Conservation (phyloP, 176 grass and related monocot genomes). For the Miscanthus lutarioriparius region DNA sequence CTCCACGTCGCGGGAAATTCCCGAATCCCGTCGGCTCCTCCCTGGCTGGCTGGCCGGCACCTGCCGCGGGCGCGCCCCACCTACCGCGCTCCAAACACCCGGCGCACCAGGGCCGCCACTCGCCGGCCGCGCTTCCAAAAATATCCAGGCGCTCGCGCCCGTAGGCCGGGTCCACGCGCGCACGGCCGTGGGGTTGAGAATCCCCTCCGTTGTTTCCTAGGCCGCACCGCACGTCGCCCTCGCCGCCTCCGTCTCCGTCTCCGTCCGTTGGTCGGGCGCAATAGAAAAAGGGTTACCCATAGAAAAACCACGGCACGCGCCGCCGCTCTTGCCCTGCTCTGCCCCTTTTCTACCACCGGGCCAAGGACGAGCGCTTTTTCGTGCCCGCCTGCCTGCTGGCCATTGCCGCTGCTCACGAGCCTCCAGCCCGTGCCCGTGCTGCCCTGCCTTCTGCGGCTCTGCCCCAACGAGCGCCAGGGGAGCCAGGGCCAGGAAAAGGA, state of each 20-base stretch:
- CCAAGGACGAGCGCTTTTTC: not conserved
- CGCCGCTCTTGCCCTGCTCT: not conserved
- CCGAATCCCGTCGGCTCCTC: not conserved
- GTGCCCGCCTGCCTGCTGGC: not conserved
- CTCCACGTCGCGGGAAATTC: not conserved
- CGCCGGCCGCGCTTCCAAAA: not conserved
- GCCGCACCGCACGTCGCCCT: conserved; percentile 10
- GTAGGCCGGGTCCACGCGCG: not conserved
- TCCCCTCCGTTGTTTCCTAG: conserved; percentile 23
- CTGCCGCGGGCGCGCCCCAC: not conserved
- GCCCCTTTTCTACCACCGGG: not conserved
- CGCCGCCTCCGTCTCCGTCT: not conserved
- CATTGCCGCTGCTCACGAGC: conserved; percentile 10
- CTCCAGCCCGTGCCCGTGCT: not conserved
- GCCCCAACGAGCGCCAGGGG: not conserved
- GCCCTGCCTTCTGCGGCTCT: not conserved
- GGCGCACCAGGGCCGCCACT: not conserved
- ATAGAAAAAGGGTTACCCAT: too few species aligned
- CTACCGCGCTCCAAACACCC: not conserved
- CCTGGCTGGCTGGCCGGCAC: too few species aligned
- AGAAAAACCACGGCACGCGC: not conserved
- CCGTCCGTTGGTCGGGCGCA: not conserved
- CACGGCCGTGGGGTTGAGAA: too few species aligned
- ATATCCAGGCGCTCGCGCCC: not conserved
- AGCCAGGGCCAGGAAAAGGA: not conserved